A percentile compares a stretch with the other conserved stretches of the same genome.
phyloP scores from a whole-genome alignment of 225 moss, liverwort and hornwort genomes.

The Rhytidiadelphus loreus region DNA sequence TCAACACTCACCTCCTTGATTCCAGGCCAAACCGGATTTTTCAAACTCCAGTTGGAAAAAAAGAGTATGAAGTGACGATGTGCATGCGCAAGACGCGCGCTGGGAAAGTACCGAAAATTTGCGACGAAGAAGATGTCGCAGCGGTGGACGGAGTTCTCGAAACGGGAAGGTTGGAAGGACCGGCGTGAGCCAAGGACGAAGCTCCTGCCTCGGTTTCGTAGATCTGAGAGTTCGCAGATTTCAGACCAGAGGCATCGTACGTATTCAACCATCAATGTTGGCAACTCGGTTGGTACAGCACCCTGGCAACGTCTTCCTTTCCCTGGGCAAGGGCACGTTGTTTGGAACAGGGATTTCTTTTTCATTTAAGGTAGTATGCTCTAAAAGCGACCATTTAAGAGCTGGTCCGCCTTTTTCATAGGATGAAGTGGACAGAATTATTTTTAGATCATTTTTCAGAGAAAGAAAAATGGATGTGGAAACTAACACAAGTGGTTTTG shows the following conservation, averaged over 20 bases:
- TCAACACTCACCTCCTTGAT: neutral
- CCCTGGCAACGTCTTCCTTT: neutral
- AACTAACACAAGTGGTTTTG: too few relatives aligned
- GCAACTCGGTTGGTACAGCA: neutral
- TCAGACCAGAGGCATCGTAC: neutral
- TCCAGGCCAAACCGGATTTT: neutral
- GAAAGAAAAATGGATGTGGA: too few relatives aligned
- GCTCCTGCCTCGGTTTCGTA: neutral
- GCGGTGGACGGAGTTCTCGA: neutral
- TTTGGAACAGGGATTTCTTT: neutral
- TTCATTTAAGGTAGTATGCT: too few relatives aligned
- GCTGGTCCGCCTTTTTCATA: too few relatives aligned
- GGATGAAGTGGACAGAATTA: too few relatives aligned
- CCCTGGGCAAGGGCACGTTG: neutral
- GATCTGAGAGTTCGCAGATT: neutral
- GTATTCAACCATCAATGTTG: neutral
- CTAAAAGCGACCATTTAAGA: too few relatives aligned
- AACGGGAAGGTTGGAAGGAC: neutral
- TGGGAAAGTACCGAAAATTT: neutral
- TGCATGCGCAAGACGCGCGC: neutral
- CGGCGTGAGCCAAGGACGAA: neutral
- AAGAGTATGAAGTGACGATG: neutral
- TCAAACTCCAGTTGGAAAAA: neutral
- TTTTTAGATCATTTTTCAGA: too few relatives aligned
- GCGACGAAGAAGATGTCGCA: neutral